Evolutionary conservation across 2,329 filamentous ascomycete genomes (phyloP), one percentile per base, ranked within the genome.

Genomic region (Triangularia setosa): DNA sequence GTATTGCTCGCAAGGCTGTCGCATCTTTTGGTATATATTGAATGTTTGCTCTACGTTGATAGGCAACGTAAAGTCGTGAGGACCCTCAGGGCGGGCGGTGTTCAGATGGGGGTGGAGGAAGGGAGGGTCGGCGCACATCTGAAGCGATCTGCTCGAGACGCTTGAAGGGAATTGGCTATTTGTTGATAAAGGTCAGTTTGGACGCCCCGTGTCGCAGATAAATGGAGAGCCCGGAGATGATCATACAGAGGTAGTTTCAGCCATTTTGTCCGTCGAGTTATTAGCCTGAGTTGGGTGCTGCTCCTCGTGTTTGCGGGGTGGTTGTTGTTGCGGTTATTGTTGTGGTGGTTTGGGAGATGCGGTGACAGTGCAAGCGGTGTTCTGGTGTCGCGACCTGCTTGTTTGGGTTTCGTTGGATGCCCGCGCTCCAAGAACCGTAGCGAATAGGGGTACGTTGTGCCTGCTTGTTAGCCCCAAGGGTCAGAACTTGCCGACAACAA

Each of bases 121-220:
- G 35, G 60, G 60, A 64, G 64, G 63, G 48, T 48, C 16, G 66
- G 80, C 86, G 73, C 84, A 94, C 91, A 82, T 94, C 90, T 75
- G 86, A 88, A 72, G 91, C 89, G 76, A 97, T 94, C 81, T 95
- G 91, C 80, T 90, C 90, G 70, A 97, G 86, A 69, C 92, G 84
- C 73, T 87, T 88, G 71, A 88, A 84, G 65, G 90, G 84, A 72
- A 96, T 84, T 66, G 92, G 92, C 90, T 94, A 73, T 48, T 48
- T 48, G 40, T 63, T 25, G 16, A 24, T 8, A 44, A n/a, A 40
- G 28, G 67, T 69, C 33, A 70, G 68, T 30, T 25, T 12, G 3
- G 18, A 5, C 14, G 24, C 52, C 23, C 52, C 16, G 16, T 18
- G 52, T 9, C n/a, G 57, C 58, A 40, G 58, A 60, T 60, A 60